Base-by-base conservation (phyloP, 768 basidiomycete species). In the Hemileccinum impolitum region DNA sequence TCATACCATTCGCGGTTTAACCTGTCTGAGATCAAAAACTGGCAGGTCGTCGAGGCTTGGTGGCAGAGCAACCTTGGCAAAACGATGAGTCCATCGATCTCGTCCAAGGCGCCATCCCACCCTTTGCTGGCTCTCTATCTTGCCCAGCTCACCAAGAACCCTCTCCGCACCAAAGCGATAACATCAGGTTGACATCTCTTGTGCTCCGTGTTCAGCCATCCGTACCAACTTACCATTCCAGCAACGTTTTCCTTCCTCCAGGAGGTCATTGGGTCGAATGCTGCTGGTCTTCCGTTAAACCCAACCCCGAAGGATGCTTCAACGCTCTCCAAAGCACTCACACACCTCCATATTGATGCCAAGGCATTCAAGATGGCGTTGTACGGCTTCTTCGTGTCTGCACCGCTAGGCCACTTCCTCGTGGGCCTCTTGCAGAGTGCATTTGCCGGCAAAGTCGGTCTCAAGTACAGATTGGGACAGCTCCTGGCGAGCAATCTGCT, bases 371-470 rank as follows among this genome's bases (percentile, higher is more conserved):
- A 94, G 68, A 90, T 94, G 85, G 87, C 81, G 1, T 43, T 85
- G 18, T 93, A 91, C 62, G 92, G 92, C 51, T 82, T 87, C 70
- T 75, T 87, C 56, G 77, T 94, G 35, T 90, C 90, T 12, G 92
- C 90, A 6, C 92, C 92, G 0, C 64, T 94, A 26, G 77, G 82
- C 36, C 92, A 94, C 62, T 68, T 77, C 64, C 81, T 93, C 52
- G 79, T 90, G 17, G 82, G 85, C 46, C 57, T 74, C 35, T 69
- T 94, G 50, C 90, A 93, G 68, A 84, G 77, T 58, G 76, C 77
- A 13, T 94, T 94, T 61, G 80, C 81, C 0, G 90, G 91, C 34
- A 86, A 76, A 70, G 82, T 81, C 17, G 76, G 82, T 14, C 66
- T 79, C 34, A 70, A 72, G 19, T 81, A 82, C 41, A 85, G 80